Base-by-base conservation (phyloP, 2,329 filamentous ascomycete species). In the Pseudofabraea citricarpa region DNA sequence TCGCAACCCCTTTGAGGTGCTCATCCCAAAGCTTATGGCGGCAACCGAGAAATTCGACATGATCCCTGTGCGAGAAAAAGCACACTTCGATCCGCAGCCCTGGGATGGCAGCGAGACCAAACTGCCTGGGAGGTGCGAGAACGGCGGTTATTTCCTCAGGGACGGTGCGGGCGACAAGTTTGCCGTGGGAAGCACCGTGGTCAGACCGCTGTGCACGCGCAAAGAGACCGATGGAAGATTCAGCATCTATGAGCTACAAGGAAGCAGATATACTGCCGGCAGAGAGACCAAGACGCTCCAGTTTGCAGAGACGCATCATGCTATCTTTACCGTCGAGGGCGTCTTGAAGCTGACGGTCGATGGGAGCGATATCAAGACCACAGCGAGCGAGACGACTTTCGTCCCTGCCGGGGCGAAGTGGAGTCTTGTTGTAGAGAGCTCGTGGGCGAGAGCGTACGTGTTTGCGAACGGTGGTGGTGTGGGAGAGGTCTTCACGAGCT, bases 21-120 rank as follows among this genome's bases (percentile, higher is more conserved):
- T 79, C 23, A 70, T 79, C 19, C 73, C 73, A 13, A 78, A 75
- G 55, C 62, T 80, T 21, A 77, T 75, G 63, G 70, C 71, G 1
- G 77, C 75, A 6, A 70, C 70, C 8, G 72, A 75, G 32, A 64
- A 70, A 12, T 79, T 74, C 53, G 77, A 81, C 50, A 74, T 80
- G 41, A 63, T 77, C 2, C 76, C 75, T 40, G 65, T 67, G 37
- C 67, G 69, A 4, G 64, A 75, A 40, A 72, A 75, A 48, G 45
- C 67, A 24, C 64, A 70, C 0, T 72, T 71, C 1, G 68, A 64
- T 10, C 63, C 71, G 0, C 57, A 56, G 2, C 65, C 67, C 0
- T 75, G 71, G 69, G 53, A 62, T 10, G 54, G 51, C 1, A 54
- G 52, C 0, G 72, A 75, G 37, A 67, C 64, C 21, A 40, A 33